Conservation (phyloP, 2,329 filamentous ascomycete genomes). For the Tolypocladium amazonense region DNA sequence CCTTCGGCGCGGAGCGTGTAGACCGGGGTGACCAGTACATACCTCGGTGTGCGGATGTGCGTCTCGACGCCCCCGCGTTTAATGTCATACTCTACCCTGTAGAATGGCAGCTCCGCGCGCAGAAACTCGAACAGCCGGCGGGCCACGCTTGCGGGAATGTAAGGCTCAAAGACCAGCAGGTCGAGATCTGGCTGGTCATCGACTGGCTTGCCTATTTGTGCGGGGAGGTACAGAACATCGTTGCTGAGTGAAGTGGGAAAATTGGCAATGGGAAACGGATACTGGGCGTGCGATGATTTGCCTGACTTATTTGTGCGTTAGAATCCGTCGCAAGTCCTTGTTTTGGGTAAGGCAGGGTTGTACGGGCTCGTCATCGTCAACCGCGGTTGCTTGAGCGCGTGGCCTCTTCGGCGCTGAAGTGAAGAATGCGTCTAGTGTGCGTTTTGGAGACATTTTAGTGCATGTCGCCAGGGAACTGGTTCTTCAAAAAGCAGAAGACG, state of each 20-base stretch:
- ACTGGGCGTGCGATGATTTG: constrained; percentile 28
- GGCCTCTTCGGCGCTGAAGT: constrained; percentile 13
- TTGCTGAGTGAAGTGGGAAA: constrained; percentile 27
- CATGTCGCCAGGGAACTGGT: background rate
- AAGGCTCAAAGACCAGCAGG: constrained; percentile 66
- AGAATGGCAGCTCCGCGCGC: constrained; percentile 61
- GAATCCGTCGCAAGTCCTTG: fast-evolving
- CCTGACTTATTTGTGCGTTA: background rate
- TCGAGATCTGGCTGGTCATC: constrained; percentile 61
- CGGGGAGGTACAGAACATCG: constrained; percentile 35
- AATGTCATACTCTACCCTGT: constrained; percentile 64
- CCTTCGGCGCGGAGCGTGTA: too few species aligned
- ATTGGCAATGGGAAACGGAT: constrained; percentile 39
- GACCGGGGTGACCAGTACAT: background rate
- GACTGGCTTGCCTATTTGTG: constrained; percentile 42
- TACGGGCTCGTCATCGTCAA: constrained; percentile 1
- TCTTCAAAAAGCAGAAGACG: background rate
- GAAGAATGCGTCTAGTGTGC: constrained; percentile 64
- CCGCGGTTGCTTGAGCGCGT: constrained; percentile 4
- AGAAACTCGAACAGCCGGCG: constrained; percentile 59
- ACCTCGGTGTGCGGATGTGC: constrained; percentile 45
- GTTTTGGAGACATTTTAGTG: constrained; percentile 15
- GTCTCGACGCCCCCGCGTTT: constrained; percentile 53
- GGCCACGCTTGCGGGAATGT: constrained; percentile 46
- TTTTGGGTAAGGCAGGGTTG: background rate